Conservation (phyloP, 306 rosid species). For the Medicago truncatula region DNA sequence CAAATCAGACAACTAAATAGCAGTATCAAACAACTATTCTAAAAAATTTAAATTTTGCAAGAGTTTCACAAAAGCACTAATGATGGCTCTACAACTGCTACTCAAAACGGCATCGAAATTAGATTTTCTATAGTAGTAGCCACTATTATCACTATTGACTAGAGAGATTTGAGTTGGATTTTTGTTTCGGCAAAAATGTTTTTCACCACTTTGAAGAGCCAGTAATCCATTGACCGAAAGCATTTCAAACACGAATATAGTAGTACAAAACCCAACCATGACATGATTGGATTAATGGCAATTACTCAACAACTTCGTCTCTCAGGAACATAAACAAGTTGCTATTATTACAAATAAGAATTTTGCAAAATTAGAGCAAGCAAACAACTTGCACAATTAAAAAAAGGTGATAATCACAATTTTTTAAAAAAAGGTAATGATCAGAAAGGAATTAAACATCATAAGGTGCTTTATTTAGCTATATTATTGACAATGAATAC, state of each 20-base stretch:
- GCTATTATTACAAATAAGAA: neutral
- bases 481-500: conserved; percentile 49
- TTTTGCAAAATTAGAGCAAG: neutral
- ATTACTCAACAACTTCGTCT: neutral
- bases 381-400: conserved; percentile 39
- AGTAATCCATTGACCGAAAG: neutral
- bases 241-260: neutral
- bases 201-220: neutral
- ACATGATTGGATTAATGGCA: conserved; percentile 3
- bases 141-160: neutral
- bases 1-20: too few relatives aligned
- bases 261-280: conserved; percentile 6
- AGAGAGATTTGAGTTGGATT: neutral
- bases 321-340: conserved; percentile 1
- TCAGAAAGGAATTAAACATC: conserved; percentile 35
- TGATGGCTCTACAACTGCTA: neutral
- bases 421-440: neutral
- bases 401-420: conserved; percentile 17
- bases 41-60: neutral
- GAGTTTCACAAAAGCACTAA: neutral
- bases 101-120: neutral
- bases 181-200: neutral
- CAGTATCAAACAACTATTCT: neutral
- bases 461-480: conserved; percentile 36
- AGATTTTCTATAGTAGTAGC: neutral